Conservation (phyloP, 208 protist genomes). For the Leishmania braziliensis region DNA sequence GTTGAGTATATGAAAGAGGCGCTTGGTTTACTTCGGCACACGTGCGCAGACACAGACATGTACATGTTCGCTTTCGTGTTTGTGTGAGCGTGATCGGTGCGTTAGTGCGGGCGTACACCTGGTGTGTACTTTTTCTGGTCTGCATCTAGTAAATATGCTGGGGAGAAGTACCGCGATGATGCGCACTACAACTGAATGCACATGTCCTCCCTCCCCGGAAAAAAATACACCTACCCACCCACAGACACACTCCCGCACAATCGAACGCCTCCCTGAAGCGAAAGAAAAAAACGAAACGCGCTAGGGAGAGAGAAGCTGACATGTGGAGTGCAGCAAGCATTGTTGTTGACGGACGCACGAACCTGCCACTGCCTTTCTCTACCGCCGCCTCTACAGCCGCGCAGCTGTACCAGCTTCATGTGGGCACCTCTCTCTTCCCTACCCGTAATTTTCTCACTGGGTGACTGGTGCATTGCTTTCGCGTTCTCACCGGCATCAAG, state of each 20-base stretch:
- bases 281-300: too few relatives aligned
- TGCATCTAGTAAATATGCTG: neutral
- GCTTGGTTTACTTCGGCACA: neutral
- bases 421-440: neutral
- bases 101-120: neutral
- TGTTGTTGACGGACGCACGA: neutral
- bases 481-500: neutral
- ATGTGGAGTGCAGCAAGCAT: neutral
- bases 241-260: too few relatives aligned
- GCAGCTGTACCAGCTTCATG: neutral
- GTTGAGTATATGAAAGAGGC: conserved; percentile 41
- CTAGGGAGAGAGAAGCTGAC: neutral
- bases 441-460: neutral
- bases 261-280: too few relatives aligned
- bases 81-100: neutral
- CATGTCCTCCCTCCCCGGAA: neutral
- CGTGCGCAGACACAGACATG: neutral
- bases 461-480: neutral
- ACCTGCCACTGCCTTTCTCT: neutral
- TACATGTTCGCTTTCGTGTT: neutral
- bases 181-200: neutral
- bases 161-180: neutral
- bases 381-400: neutral
- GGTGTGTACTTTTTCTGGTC: neutral
- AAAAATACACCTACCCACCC: too few relatives aligned